phyloP scores from a whole-genome alignment of 83 land plant species.

The Picea abies region DNA sequence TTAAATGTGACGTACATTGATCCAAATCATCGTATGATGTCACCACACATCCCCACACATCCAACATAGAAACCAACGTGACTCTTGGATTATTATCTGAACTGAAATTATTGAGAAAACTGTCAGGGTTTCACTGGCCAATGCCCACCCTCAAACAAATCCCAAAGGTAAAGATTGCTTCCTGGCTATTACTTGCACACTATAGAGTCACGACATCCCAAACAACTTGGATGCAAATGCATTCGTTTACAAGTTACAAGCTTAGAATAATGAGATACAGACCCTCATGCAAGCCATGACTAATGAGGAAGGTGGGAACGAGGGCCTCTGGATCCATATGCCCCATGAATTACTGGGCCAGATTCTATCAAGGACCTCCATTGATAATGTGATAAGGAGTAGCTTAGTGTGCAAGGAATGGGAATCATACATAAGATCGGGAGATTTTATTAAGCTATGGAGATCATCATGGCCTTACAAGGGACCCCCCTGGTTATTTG shows the following conservation, averaged over 20 bases:
- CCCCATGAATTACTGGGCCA: background rate
- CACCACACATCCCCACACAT: too few relatives aligned
- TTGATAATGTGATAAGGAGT: constrained; percentile 13
- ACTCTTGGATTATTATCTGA: too few relatives aligned
- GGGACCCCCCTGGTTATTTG: constrained; percentile 39
- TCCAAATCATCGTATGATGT: too few relatives aligned
- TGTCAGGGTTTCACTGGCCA: too few relatives aligned
- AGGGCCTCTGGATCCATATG: background rate
- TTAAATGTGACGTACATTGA: too few relatives aligned
- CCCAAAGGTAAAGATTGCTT: too few relatives aligned
- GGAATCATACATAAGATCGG: background rate
- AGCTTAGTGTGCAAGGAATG: constrained; percentile 8
- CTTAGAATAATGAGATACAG: background rate
- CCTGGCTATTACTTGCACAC: too few relatives aligned
- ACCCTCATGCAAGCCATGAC: background rate
- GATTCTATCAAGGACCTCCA: constrained; percentile 11
- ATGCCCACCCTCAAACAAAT: too few relatives aligned
- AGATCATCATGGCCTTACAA: background rate
- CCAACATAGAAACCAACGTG: too few relatives aligned
- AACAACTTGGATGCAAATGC: background rate
- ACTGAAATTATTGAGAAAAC: too few relatives aligned
- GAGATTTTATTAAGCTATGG: constrained; percentile 1
- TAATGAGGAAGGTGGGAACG: background rate
- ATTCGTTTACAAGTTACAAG: background rate
- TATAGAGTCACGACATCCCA: too few relatives aligned